phyloP scores from a whole-genome alignment of 2,329 filamentous ascomycete species.

The Scedosporium aurantiacum region DNA sequence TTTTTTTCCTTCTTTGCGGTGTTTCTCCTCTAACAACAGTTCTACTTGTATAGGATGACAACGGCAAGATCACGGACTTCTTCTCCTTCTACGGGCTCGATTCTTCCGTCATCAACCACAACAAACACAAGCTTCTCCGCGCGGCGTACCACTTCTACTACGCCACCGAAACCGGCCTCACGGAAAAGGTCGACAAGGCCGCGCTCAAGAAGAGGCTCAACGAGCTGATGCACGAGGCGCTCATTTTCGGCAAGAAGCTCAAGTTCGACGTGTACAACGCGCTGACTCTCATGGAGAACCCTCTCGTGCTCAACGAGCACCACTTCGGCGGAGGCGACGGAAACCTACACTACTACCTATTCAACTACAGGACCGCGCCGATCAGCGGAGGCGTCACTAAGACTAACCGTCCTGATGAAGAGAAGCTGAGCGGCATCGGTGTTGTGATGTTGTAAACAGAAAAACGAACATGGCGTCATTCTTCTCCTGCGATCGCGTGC shows the following conservation, averaged over 20 bases:
- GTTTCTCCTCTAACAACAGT: conserved; percentile 4
- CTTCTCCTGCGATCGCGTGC: too few relatives aligned
- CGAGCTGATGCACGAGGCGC: conserved; percentile 66
- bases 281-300: conserved; percentile 86
- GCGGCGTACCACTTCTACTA: conserved; percentile 98
- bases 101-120: conserved; percentile 77
- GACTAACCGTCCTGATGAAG: conserved; percentile 66
- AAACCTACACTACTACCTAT: conserved; percentile 91
- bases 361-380: conserved; percentile 87
- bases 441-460: conserved; percentile 58
- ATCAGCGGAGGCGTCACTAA: conserved; percentile 76
- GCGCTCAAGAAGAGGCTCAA: conserved; percentile 73
- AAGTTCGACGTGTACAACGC: conserved; percentile 97
- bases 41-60: conserved; percentile 31
- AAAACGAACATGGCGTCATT: neutral
- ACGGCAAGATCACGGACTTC: conserved; percentile 85
- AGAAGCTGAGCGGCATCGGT: conserved; percentile 74
- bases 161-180: conserved; percentile 68
- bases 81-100: conserved; percentile 95
- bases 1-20: neutral
- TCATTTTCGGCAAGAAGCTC: conserved; percentile 73
- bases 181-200: conserved; percentile 36
- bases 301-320: conserved; percentile 82
- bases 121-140: conserved; percentile 66
- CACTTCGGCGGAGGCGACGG: conserved; percentile 94